phyloP scores from a whole-genome alignment of 2,329 filamentous ascomycete genomes.

The Apiospora malaysiana region DNA sequence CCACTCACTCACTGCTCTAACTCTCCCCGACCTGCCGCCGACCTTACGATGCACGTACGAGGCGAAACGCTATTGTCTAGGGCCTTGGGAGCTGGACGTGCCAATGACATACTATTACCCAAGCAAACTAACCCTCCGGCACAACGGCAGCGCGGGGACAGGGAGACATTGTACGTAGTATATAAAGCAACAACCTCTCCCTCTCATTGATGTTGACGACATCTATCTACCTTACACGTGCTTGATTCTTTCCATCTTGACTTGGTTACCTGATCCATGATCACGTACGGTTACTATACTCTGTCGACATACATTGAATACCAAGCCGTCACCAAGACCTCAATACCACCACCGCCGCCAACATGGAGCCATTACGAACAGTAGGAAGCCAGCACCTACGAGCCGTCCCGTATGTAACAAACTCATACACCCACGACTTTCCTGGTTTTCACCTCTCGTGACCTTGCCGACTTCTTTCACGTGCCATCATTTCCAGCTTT shows the following conservation, averaged over 20 bases:
- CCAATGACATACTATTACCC: slow-evolving; percentile 5
- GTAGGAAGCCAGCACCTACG: not conserved
- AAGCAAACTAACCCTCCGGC: not conserved
- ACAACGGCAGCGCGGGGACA: not conserved
- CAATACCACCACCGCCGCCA: not conserved
- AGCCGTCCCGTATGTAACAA: not conserved
- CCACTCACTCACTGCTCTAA: not conserved
- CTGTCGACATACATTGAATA: no score
- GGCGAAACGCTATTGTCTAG: not conserved
- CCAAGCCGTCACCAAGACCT: not conserved
- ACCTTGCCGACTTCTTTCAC: not conserved
- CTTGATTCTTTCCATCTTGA: not conserved
- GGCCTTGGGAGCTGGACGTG: not conserved
- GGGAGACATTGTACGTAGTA: not conserved
- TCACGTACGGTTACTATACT: no score
- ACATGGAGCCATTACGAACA: not conserved
- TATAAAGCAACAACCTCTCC: not conserved
- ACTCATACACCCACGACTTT: no score
- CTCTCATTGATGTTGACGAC: not conserved
- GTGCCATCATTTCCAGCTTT: not conserved
- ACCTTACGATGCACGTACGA: slow-evolving; percentile 16
- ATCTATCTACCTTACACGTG: no score
- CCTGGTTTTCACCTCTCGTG: no score
- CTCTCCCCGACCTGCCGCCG: not conserved
- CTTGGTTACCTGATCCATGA: not conserved